A percentile compares a stretch with the other conserved stretches of the same genome.
phyloP scores from a whole-genome alignment of 2,329 filamentous ascomycete species.

The Cercospora sp. region DNA sequence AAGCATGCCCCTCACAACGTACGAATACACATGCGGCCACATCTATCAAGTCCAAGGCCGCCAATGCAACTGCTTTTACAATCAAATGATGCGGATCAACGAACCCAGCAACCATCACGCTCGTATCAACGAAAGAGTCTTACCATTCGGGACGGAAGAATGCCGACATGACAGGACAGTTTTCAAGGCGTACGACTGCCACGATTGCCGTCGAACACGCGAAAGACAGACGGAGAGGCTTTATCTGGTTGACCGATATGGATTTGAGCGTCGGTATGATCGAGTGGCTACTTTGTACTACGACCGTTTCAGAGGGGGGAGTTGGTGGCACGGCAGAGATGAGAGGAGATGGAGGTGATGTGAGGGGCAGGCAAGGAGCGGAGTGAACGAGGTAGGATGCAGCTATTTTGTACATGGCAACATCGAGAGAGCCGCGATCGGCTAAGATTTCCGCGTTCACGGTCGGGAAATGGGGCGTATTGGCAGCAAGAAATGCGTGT shows the following conservation, averaged over 20 bases:
- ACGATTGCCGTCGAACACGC: constrained; percentile 14
- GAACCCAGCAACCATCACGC: constrained; percentile 12
- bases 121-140: constrained; percentile 6
- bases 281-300: neutral
- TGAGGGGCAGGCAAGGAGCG: neutral
- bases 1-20: constrained; percentile 29
- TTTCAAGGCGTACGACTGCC: constrained; percentile 14
- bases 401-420: neutral
- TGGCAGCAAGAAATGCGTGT: neutral
- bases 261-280: constrained; percentile 1
- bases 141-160: constrained; percentile 24
- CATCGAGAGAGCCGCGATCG: neutral
- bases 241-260: constrained; percentile 12
- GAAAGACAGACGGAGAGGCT: constrained; percentile 15
- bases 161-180: constrained; percentile 24
- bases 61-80: constrained; percentile 29
- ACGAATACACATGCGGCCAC: constrained; percentile 32
- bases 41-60: constrained; percentile 27
- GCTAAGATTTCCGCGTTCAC: neutral
- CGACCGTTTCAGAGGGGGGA: constrained; percentile 17
- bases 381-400: neutral
- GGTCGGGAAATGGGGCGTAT: neutral
- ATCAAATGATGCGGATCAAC: constrained; percentile 28
- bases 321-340: constrained; percentile 18
- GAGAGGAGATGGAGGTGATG: constrained; percentile 6